Base-by-base conservation (phyloP, 208 protist species). In the Acanthamoeba sp. region DNA sequence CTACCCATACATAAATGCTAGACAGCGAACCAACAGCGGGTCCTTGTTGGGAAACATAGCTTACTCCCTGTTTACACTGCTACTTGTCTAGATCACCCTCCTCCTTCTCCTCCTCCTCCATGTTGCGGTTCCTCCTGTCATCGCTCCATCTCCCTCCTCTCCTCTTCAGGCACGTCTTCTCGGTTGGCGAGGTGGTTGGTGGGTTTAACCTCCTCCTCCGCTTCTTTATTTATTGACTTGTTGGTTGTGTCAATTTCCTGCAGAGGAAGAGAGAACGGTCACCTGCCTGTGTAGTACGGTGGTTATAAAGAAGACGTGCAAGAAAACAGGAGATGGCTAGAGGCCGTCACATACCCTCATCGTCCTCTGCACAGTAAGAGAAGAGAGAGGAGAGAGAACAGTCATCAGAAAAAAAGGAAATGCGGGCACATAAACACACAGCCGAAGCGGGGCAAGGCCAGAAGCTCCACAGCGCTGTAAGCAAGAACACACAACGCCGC, bases 201-300 rank as follows among this genome's bases (percentile, higher is more conserved):
- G 34, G 69, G 9, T 84, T 45, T 84, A 84, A 84, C 73, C 42
- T 84, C 73, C 40, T 52, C 73, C 73, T 84, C 40, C 73, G 73
- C 73, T 69, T 76, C 66, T 84, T 52, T 84, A 45, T 80, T 73
- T 34, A 45, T 80, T 84, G 38, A 84, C 73, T 29, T 45, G 20
- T 2, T 24, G 24, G 73, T 18, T 9, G 73, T 84, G 73, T 84
- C 73, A 84, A 84, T 84, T 84, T 50, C 73, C 73, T 84, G 73
- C 73, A 84, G 73, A 84, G 73, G 73, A 84, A 84, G 73, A 84
- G 73, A 84, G 73, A 84, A 84, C 73, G 73, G 73, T 84, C 73
- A 84, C 73, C 73, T 84, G 73, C 73, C 73, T 84, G 73, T 40
- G 66, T 84, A 34, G 73, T 84, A 55, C 73, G 73, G 66, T 84